A percentile compares a stretch with the other conserved stretches of the same genome.
These are phyloP conservation scores for Eremomyces bilateralis DNA, from an alignment of 495 filamentous ascomycete species.

Conservation along the genomic window DNA sequence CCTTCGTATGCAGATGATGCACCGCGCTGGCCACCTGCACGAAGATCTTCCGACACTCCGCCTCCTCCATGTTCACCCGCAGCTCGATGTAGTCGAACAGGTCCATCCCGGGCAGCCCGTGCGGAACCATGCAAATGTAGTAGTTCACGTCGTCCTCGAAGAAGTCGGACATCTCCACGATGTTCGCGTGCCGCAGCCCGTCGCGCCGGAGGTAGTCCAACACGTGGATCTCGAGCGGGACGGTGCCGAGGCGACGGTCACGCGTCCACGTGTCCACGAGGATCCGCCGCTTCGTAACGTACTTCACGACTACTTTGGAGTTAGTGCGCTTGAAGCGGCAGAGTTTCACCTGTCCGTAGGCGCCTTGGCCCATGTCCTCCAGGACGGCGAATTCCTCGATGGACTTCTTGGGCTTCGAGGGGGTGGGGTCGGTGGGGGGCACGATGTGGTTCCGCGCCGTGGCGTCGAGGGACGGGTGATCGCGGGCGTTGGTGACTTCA, in stretches of 20 bases:
- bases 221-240: constrained; percentile 93
- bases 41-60: constrained; percentile 86
- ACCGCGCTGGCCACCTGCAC: constrained; percentile 75
- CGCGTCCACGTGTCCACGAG: constrained; percentile 97
- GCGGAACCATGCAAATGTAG: constrained; percentile 96
- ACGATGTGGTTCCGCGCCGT: too few species aligned
- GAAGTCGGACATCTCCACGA: constrained; percentile 96
- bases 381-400: constrained; percentile 83
- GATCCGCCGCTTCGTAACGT: constrained; percentile 91
- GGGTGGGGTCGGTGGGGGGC: constrained; percentile 3
- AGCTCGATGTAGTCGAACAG: constrained; percentile 98
- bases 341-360: constrained; percentile 93
- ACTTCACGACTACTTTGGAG: constrained; percentile 87
- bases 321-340: constrained; percentile 62
- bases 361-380: constrained; percentile 97
- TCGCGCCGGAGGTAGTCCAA: constrained; percentile 81
- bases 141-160: constrained; percentile 98
- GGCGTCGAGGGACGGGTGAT: background rate
- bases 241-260: constrained; percentile 83
- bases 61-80: constrained; percentile 87
- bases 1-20: constrained; percentile 78
- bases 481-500: background rate
- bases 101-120: constrained; percentile 94
- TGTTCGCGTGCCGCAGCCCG: constrained; percentile 76
- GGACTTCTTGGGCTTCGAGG: constrained; percentile 25